phyloP scores from a whole-genome alignment of 352 stramenopile species.

The Lagenidium giganteum region DNA sequence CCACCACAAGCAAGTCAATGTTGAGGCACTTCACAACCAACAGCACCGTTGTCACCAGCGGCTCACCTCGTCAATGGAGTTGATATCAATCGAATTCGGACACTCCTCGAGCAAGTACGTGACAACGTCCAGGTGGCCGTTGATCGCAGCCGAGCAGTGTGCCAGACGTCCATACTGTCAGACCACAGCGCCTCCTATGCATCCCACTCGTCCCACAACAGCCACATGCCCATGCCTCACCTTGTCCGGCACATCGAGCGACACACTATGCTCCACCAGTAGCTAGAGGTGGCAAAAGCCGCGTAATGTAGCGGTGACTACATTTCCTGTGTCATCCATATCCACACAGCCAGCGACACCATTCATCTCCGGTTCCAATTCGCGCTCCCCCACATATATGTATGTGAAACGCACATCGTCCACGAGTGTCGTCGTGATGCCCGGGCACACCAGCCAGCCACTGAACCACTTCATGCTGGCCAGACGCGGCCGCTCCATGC shows the following conservation, averaged over 20 bases:
- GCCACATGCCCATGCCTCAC: too few relatives aligned
- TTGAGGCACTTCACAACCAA: too few relatives aligned
- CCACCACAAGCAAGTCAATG: too few relatives aligned
- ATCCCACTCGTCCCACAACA: too few relatives aligned
- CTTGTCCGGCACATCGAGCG: constrained; percentile 80
- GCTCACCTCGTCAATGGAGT: constrained; percentile 86
- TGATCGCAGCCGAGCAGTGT: constrained; percentile 81
- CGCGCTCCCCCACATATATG: background rate
- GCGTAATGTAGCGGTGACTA: constrained; percentile 84
- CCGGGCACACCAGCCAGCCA: constrained; percentile 61
- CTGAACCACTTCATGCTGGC: constrained; percentile 77
- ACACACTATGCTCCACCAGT: constrained; percentile 75
- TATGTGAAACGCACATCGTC: constrained; percentile 59
- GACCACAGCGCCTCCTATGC: too few relatives aligned
- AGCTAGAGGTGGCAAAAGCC: constrained; percentile 79
- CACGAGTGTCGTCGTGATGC: constrained; percentile 50
- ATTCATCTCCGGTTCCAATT: too few relatives aligned
- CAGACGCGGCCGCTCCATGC: constrained; percentile 67
- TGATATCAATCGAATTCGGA: constrained; percentile 77
- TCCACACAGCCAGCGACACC: too few relatives aligned
- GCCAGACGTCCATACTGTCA: constrained; percentile 73
- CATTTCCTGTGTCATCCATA: constrained; percentile 51
- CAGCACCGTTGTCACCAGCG: too few relatives aligned
- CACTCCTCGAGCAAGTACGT: constrained; percentile 80
- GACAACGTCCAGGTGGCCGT: constrained; percentile 84